These are phyloP conservation scores for Neonectria neomacrospora DNA, from an alignment of 2,329 filamentous ascomycete species.

Conservation along the genomic window DNA sequence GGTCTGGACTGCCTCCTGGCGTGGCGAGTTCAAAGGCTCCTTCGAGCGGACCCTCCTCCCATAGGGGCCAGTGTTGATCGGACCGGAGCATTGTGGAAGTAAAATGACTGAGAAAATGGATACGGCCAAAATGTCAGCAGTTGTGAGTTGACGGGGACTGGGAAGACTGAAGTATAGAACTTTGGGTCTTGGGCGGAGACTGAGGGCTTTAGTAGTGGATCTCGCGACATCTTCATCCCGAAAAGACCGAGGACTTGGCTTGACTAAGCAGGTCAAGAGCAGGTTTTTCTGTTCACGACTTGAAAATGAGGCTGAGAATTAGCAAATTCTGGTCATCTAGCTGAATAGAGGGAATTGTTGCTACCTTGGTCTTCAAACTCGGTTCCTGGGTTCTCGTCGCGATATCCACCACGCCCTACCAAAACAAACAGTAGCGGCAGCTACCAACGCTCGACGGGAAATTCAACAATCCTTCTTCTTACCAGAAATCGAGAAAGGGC, in stretches of 20 bases:
- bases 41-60: slow-evolving; percentile 15
- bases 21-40: slow-evolving; percentile 35
- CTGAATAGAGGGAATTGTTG: too few species aligned
- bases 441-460: too few species aligned
- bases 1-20: slow-evolving; percentile 13
- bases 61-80: slow-evolving; percentile 35
- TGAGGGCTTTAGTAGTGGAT: slow-evolving; percentile 16
- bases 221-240: slow-evolving; percentile 38
- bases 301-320: neutral
- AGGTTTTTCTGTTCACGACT: neutral
- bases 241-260: slow-evolving; percentile 16
- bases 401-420: too few species aligned
- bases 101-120: neutral
- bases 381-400: neutral
- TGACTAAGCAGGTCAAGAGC: neutral
- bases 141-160: neutral
- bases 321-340: too few species aligned
- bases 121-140: neutral
- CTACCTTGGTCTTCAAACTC: neutral
- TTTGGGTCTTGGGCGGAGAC: neutral
- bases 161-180: neutral
- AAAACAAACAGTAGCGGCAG: too few species aligned
- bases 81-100: slow-evolving; percentile 14
- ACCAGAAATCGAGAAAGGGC: too few species aligned
- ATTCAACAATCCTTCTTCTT: too few species aligned